Evolutionary conservation across 768 basidiomycete species (phyloP).

Genomic region (Serendipita indica): DNA sequence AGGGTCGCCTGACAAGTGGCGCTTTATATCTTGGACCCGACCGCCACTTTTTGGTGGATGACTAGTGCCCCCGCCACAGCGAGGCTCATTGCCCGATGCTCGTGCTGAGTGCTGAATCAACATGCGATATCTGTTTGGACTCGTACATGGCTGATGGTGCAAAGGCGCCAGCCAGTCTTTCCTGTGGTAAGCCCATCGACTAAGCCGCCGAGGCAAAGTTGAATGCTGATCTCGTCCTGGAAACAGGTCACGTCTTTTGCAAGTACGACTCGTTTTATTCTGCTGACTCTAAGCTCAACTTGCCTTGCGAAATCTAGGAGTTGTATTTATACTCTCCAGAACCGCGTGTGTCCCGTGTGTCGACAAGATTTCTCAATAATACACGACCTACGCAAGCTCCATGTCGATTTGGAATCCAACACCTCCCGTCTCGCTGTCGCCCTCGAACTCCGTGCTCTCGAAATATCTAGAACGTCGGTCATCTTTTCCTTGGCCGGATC

Average conservation of each 20-base stretch:
- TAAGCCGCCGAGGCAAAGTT: not conserved
- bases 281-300: not conserved
- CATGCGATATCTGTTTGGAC: slow-evolving; percentile 1
- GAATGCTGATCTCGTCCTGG: not conserved
- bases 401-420: slow-evolving; percentile 1
- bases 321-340: not conserved
- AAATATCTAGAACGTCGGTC: not conserved
- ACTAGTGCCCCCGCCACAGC: too few relatives aligned
- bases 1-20: too few relatives aligned
- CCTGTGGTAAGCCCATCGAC: slow-evolving; percentile 5
- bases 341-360: slow-evolving; percentile 5
- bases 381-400: not conserved
- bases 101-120: not conserved
- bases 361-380: not conserved
- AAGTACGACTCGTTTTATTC: not conserved
- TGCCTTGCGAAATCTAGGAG: not conserved
- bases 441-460: not conserved
- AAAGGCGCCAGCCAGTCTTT: not conserved
- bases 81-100: too few relatives aligned
- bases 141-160: not conserved
- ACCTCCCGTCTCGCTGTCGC: not conserved
- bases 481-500: not conserved
- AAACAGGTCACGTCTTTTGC: not conserved
- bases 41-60: too few relatives aligned
- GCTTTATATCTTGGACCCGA: too few relatives aligned